Evolutionary conservation across 83 land plant species (phyloP).

Genomic region (Larix sibirica): DNA sequence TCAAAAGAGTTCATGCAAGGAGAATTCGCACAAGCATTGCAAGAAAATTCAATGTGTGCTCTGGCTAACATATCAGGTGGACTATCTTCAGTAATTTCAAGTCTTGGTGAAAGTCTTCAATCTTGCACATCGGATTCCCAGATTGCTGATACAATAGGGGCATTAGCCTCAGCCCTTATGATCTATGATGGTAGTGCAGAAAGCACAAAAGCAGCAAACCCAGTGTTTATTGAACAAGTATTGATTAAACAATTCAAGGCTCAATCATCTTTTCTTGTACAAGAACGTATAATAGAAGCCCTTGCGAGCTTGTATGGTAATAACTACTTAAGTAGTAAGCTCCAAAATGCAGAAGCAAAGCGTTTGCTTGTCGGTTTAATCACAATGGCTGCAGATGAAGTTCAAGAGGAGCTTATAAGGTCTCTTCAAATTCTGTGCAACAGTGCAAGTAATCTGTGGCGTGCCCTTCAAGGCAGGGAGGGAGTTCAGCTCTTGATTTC

Average conservation of each 20-base stretch:
- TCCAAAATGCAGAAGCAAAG: slow-evolving; percentile 84
- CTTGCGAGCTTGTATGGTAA: slow-evolving; percentile 98
- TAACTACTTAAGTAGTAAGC: slow-evolving; percentile 42
- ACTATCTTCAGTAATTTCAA: slow-evolving; percentile 76
- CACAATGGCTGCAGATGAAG: slow-evolving; percentile 86
- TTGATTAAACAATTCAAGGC: slow-evolving; percentile 76
- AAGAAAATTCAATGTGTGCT: slow-evolving; percentile 99
- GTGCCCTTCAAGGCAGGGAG: slow-evolving; percentile 90
- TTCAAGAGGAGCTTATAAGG: slow-evolving; percentile 79
- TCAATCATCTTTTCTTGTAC: slow-evolving; percentile 56
- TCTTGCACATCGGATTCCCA: slow-evolving; percentile 71
- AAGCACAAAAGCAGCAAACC: slow-evolving; percentile 58
- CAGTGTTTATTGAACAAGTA: slow-evolving; percentile 72
- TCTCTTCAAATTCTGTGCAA: slow-evolving; percentile 73
- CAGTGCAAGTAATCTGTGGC: slow-evolving; percentile 76
- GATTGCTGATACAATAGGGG: slow-evolving; percentile 89
- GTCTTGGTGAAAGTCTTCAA: slow-evolving; percentile 86
- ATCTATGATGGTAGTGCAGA: slow-evolving; percentile 76
- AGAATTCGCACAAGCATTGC: slow-evolving; percentile 90
- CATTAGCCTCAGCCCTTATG: slow-evolving; percentile 97
- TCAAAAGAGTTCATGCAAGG: slow-evolving; percentile 96
- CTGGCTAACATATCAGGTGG: slow-evolving; percentile 97
- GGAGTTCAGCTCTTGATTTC: slow-evolving; percentile 97
- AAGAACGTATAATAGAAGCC: slow-evolving; percentile 90
- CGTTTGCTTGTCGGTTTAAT: slow-evolving; percentile 87